Percentiles rank a stretch among this genome's conserved stretches.
Evolutionary conservation across 2,329 filamentous ascomycete genomes (phyloP).

Genomic region (Leptoxyphium fumago): DNA sequence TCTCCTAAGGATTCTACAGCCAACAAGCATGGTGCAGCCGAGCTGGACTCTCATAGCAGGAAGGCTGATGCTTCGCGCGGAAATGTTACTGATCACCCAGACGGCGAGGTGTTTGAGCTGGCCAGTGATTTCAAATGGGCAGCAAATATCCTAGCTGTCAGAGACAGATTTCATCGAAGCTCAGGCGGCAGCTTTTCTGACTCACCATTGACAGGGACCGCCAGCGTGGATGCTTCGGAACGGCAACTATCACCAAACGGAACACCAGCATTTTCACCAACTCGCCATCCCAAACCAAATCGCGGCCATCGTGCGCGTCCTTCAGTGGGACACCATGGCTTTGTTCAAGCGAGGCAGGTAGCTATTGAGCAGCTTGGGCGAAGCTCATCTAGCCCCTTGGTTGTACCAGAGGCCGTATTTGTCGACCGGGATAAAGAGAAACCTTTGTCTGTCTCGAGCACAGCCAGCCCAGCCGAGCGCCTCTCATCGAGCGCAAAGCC

Average conservation of each 20-base stretch:
- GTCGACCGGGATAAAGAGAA: background rate
- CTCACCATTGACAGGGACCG: background rate
- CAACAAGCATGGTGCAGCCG: too few species aligned
- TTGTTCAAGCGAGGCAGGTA: slow-evolving; percentile 12
- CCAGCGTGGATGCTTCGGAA: background rate
- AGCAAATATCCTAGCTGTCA: background rate
- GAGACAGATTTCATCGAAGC: background rate
- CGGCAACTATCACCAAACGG: background rate
- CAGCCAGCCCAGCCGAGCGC: background rate
- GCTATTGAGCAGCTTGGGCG: background rate
- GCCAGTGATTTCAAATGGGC: slow-evolving; percentile 46
- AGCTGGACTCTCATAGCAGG: background rate
- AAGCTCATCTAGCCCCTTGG: background rate
- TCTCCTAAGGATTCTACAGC: too few species aligned
- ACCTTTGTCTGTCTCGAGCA: background rate
- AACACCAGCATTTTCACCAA: background rate
- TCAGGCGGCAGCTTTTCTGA: background rate
- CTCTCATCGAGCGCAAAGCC: background rate
- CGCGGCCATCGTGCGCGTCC: slow-evolving; percentile 1
- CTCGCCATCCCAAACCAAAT: background rate
- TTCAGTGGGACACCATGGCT: slow-evolving; percentile 19
- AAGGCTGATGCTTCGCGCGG: slow-evolving; percentile 38
- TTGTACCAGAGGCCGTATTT: background rate
- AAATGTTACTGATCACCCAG: slow-evolving; percentile 48
- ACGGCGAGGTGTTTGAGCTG: slow-evolving; percentile 45